Evolutionary conservation across 345 rosid genomes (phyloP).

Genomic region (Syzygium grande): DNA sequence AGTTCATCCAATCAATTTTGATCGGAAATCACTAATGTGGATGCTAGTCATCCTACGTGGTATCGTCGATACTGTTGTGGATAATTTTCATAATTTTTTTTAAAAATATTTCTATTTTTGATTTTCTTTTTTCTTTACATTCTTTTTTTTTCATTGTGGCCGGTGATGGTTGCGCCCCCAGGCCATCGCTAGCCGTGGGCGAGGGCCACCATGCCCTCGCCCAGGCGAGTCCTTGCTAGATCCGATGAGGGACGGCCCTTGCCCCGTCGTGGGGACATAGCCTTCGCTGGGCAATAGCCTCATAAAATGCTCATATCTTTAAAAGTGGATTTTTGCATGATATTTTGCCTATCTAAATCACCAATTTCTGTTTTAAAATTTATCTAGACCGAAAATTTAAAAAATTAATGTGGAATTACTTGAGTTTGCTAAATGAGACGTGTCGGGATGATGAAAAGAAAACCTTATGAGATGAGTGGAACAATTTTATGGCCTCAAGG

Average conservation of each 20-base stretch:
- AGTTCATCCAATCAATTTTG: no score
- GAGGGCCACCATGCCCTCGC: no score
- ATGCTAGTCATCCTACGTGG: no score
- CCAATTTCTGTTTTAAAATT: not conserved
- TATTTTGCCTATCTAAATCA: not conserved
- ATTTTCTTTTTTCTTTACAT: no score
- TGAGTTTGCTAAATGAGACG: not conserved
- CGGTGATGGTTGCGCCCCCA: not conserved
- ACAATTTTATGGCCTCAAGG: not conserved
- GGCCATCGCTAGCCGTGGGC: no score
- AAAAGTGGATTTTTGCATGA: not conserved
- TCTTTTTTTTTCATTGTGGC: not conserved
- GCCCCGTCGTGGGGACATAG: not conserved
- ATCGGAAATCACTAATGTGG: no score
- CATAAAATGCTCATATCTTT: not conserved
- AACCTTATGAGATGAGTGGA: not conserved
- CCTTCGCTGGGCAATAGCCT: not conserved
- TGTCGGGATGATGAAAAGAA: not conserved
- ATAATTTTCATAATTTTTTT: no score
- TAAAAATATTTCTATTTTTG: no score
- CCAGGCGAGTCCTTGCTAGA: not conserved
- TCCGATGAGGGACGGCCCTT: not conserved
- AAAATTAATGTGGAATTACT: not conserved
- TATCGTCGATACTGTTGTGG: accelerated
- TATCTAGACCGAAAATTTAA: not conserved